Conservation (phyloP, 108 stramenopile genomes). For the Aurantiochytrium sp. region DNA sequence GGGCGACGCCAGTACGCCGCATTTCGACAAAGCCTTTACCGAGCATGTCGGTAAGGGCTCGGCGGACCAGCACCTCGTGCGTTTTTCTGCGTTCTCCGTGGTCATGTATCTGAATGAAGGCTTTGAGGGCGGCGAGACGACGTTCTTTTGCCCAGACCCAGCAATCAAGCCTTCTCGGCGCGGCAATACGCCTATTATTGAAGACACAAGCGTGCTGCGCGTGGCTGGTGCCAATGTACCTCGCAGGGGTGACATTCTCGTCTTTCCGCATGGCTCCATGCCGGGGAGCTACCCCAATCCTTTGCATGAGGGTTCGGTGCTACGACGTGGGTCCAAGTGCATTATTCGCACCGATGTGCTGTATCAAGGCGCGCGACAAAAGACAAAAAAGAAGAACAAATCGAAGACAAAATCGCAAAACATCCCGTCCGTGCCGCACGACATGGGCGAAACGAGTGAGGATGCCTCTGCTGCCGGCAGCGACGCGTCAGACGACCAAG, state of each 20-base stretch:
- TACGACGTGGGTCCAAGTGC: not conserved
- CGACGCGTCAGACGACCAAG: no score
- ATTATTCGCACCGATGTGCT: not conserved
- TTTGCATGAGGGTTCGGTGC: not conserved
- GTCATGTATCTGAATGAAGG: constrained; percentile 76
- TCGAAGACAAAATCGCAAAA: not conserved
- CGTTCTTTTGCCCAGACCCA: constrained; percentile 48
- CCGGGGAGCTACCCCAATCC: not conserved
- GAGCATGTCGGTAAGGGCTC: not conserved
- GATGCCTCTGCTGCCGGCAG: no score
- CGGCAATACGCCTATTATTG: constrained; percentile 5
- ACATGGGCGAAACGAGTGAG: no score
- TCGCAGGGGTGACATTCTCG: not conserved
- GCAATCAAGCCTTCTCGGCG: not conserved
- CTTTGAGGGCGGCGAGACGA: constrained; percentile 73
- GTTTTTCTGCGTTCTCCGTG: constrained; percentile 59
- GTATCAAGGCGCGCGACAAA: not conserved
- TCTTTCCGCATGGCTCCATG: not conserved
- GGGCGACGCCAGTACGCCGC: not conserved
- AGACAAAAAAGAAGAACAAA: not conserved
- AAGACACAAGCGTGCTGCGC: not conserved
- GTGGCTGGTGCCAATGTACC: not conserved
- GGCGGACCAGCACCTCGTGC: not conserved
- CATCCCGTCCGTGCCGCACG: no score
- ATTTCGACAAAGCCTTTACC: not conserved